Evolutionary conservation across 345 rosid genomes (phyloP).

Genomic region (Hevea brasiliensis): DNA sequence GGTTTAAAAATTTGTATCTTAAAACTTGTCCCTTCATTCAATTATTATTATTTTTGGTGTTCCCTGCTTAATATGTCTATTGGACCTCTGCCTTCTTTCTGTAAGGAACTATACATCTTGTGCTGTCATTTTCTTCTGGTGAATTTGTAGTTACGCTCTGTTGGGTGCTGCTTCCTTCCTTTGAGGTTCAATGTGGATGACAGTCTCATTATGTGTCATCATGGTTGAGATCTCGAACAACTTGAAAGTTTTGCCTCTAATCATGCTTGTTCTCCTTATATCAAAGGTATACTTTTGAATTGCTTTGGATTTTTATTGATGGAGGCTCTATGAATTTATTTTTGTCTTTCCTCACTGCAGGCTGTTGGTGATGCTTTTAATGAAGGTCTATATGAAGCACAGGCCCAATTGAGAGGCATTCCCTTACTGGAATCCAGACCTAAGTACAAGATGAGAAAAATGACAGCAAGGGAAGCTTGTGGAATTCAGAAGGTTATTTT

Average conservation of each 20-base stretch:
- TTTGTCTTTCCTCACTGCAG: constrained; percentile 38
- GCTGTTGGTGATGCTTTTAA: constrained; percentile 99
- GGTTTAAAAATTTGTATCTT: background rate
- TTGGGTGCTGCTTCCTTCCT: constrained; percentile 99
- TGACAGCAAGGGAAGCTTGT: constrained; percentile 81
- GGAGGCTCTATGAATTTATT: constrained; percentile 14
- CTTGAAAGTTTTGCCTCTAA: constrained; percentile 85
- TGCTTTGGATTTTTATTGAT: constrained; percentile 8
- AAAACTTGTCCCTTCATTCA: background rate
- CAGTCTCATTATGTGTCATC: constrained; percentile 93
- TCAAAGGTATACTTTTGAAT: constrained; percentile 65
- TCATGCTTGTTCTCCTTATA: constrained; percentile 97
- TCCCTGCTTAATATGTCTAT: background rate
- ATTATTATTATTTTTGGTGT: too few relatives aligned
- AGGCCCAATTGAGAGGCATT: constrained; percentile 74
- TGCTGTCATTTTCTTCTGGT: constrained; percentile 15
- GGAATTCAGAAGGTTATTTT: constrained; percentile 70
- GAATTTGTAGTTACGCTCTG: constrained; percentile 71
- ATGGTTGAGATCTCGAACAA: constrained; percentile 98
- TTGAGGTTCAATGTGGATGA: constrained; percentile 99
- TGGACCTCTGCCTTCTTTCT: background rate
- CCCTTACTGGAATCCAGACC: constrained; percentile 93
- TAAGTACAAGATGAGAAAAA: constrained; percentile 71
- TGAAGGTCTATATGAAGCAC: constrained; percentile 92
- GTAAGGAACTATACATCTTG: background rate